These are phyloP conservation scores for Abelmoschus esculentus DNA, from an alignment of 345 rosid genomes.

Conservation along the genomic window DNA sequence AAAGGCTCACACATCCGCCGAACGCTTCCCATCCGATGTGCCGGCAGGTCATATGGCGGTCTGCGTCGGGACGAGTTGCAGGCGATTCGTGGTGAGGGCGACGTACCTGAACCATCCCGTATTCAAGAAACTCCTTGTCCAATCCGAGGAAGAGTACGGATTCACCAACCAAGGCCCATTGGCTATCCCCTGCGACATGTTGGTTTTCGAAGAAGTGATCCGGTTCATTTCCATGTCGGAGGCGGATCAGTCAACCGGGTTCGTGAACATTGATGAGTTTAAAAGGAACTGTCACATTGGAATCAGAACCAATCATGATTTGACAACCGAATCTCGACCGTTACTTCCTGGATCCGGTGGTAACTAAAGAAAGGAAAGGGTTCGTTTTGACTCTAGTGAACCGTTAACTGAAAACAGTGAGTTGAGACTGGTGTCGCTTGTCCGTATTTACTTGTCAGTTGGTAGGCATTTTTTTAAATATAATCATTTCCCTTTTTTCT, in stretches of 20 bases:
- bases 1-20: background rate
- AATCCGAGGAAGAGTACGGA: background rate
- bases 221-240: background rate
- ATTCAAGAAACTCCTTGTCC: background rate
- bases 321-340: background rate
- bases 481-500: too few relatives aligned
- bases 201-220: background rate
- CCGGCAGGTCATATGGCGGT: background rate
- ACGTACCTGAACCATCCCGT: background rate
- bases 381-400: too few relatives aligned
- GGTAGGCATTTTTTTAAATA: too few relatives aligned
- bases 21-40: background rate
- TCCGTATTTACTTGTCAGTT: background rate
- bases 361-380: too few relatives aligned
- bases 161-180: background rate
- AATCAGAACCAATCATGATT: background rate
- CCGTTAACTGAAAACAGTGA: too few relatives aligned
- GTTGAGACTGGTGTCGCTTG: background rate
- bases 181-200: background rate
- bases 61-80: background rate
- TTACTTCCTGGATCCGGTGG: background rate
- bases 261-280: background rate
- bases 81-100: background rate
- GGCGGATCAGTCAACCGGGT: background rate
- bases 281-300: background rate